Evolutionary conservation across 495 filamentous ascomycete genomes (phyloP).

Genomic region (Hapsidospora chrysogenum): DNA sequence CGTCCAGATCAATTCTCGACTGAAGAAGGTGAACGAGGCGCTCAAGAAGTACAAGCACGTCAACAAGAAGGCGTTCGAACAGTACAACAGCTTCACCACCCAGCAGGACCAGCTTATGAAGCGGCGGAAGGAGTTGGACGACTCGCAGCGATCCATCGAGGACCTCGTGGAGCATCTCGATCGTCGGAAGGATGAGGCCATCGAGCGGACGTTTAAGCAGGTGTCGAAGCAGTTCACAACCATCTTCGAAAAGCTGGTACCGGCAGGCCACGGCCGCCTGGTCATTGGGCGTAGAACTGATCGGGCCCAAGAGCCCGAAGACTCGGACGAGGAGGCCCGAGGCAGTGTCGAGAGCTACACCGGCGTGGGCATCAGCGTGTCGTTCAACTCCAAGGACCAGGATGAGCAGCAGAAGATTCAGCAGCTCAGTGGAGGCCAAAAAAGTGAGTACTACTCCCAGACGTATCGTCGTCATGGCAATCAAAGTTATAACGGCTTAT

Average conservation of each 20-base stretch:
- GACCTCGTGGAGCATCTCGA: constrained; percentile 86
- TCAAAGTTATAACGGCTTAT: constrained; percentile 9
- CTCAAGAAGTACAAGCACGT: constrained; percentile 94
- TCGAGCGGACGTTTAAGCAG: constrained; percentile 96
- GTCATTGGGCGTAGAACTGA: constrained; percentile 89
- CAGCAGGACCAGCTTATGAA: constrained; percentile 72
- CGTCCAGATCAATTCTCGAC: constrained; percentile 52
- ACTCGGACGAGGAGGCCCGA: constrained; percentile 48
- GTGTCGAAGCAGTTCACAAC: constrained; percentile 80
- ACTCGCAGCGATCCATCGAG: constrained; percentile 67
- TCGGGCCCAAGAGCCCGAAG: constrained; percentile 38
- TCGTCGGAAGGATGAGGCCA: constrained; percentile 87
- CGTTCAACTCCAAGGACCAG: constrained; percentile 88
- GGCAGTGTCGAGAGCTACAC: constrained; percentile 86
- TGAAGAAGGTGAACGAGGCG: constrained; percentile 84
- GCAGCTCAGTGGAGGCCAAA: constrained; percentile 93
- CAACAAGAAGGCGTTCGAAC: constrained; percentile 99
- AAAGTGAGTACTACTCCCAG: constrained; percentile 48
- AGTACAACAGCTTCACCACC: constrained; percentile 92
- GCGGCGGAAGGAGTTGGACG: constrained; percentile 70
- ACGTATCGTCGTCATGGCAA: neutral
- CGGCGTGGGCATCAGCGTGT: constrained; percentile 94
- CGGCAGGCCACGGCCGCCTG: constrained; percentile 76
- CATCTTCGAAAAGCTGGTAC: constrained; percentile 90
- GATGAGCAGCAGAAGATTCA: constrained; percentile 97